Evolutionary conservation across 805 yeast species (phyloP), one percentile per base, ranked within the genome.

Genomic region (Ogataea ganodermae): DNA sequence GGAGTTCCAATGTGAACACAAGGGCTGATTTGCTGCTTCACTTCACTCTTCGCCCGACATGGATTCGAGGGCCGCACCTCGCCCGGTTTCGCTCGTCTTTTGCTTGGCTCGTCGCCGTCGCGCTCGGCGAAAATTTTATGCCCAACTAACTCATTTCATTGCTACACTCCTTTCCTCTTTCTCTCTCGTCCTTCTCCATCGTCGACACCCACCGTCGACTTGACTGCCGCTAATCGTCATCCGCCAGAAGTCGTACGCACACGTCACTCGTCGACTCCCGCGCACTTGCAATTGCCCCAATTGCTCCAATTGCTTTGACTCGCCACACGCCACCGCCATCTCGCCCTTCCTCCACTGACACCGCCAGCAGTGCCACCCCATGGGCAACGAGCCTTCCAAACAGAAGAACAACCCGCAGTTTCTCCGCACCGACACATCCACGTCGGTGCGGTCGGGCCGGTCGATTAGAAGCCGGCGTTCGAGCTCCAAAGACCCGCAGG

Each of bases 331-430:
- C 33, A 30, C 33, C 33, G 33, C 33, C 33, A 30, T 30, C 33
- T 6, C 5, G 18, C 14, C 14, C 14, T n/a, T 9, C 33, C 8
- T 30, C 33, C 22, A 10, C 40, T 10, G 18, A 23, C 20, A n/a
- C 18, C 23, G 31, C 35, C 16, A 26, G 17, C 42, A 38, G 35
- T 14, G 17, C 26, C 26, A 24, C 33, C 16, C 27, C 18, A 66
- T 66, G 70, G 70, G 70, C 42, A 66, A 66, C 50, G 69, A 66
- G 54, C 56, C 67, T 3, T 66, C 70, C 3, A 66, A 66, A 45
- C 63, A 58, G 18, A 62, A 57, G 41, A 49, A 43, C 33, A 49
- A 44, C 31, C 56, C 67, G 22, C 58, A 56, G 24, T 61, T 66
- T 37, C 45, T 60, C 6, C 53, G 70, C 35, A 52, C 68, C 3